Evolutionary conservation across 345 rosid genomes (phyloP), one percentile per base, ranked within the genome.

Genomic region (Reutealis trisperma): DNA sequence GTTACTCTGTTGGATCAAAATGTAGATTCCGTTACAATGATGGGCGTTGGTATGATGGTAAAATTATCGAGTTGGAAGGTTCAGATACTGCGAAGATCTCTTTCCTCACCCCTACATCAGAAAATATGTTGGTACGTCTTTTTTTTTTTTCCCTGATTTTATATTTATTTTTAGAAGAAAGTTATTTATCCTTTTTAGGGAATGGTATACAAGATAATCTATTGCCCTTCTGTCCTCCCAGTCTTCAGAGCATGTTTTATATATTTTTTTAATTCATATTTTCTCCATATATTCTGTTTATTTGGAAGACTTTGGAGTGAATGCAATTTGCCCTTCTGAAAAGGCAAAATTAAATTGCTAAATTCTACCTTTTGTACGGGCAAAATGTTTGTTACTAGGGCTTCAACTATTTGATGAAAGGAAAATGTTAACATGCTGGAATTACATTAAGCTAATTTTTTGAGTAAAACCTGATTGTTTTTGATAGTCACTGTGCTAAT

Each of bases 21-120:
- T 96, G 98, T 65, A 89, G 97, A 61, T 93, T 96, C 67, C 85
- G 91, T 16, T 78, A 89, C 70, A 83, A 62, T 9, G 84, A 96
- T 84, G 99, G 99, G 2, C 97, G 92, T 25, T 93, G 99, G 99
- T 96, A 96, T 80, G 84, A 91, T 75, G 99, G 97, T 84, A 89
- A 85, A 54, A 77, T 93, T 82, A 80, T 93, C 75, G 89, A 80
- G 42, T 75, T 89, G 79, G 88, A 85, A 66, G 89, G 85, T 27
- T 83, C 89, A 59, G 80, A 74, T 79, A 81, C 82, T 62, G 94
- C 92, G 3, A 96, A 88, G 90, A 80, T 96, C 64, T 79, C 94
- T 83, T 93, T 93, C 85, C 96, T 96, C 76, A 82, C 87, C 1
- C 99, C 99, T 8, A 96, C 92, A 6, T 87, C 93, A 54, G 98